A percentile compares a stretch with the other conserved stretches of the same genome.
phyloP scores from a whole-genome alignment of 805 yeast genomes.

The Saccharomycopsis babjevae region DNA sequence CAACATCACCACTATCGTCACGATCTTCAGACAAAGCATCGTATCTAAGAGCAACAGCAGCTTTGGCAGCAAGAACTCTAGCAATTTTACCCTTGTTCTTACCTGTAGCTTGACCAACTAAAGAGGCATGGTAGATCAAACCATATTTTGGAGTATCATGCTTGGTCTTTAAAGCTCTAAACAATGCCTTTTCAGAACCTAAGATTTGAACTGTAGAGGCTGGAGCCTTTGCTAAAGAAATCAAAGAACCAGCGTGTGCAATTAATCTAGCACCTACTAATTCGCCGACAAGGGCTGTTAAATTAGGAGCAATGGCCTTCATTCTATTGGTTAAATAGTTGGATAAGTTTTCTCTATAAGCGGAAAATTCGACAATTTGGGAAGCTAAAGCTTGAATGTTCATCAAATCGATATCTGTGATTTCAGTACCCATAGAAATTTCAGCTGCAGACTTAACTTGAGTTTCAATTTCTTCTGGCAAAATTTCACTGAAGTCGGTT shows the following conservation, averaged over 20 bases:
- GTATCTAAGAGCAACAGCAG: slow-evolving; percentile 92
- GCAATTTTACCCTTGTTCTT: slow-evolving; percentile 98
- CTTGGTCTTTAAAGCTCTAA: slow-evolving; percentile 97
- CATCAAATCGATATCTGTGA: slow-evolving; percentile 78
- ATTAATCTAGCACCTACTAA: slow-evolving; percentile 96
- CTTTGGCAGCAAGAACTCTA: slow-evolving; percentile 96
- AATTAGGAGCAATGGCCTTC: slow-evolving; percentile 98
- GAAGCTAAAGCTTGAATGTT: slow-evolving; percentile 89
- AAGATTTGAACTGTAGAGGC: slow-evolving; percentile 97
- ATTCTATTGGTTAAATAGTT: slow-evolving; percentile 86
- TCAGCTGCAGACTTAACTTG: slow-evolving; percentile 94
- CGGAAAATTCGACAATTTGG: slow-evolving; percentile 91
- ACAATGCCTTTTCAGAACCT: slow-evolving; percentile 98
- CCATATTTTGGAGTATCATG: slow-evolving; percentile 99
- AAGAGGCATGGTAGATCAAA: slow-evolving; percentile 89
- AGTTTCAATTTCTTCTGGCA: slow-evolving; percentile 90
- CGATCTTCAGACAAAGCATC: slow-evolving; percentile 97
- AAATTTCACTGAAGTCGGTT: slow-evolving; percentile 79
- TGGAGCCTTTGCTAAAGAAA: slow-evolving; percentile 94
- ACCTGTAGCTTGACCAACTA: slow-evolving; percentile 97
- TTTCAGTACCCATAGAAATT: slow-evolving; percentile 99
- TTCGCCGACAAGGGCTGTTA: slow-evolving; percentile 93
- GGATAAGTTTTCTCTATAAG: slow-evolving; percentile 92
- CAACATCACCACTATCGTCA: slow-evolving; percentile 90
- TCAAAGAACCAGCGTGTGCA: slow-evolving; percentile 93